Conservation (phyloP, 164 flowering plant species). For the Nymphaea thermarum region DNA sequence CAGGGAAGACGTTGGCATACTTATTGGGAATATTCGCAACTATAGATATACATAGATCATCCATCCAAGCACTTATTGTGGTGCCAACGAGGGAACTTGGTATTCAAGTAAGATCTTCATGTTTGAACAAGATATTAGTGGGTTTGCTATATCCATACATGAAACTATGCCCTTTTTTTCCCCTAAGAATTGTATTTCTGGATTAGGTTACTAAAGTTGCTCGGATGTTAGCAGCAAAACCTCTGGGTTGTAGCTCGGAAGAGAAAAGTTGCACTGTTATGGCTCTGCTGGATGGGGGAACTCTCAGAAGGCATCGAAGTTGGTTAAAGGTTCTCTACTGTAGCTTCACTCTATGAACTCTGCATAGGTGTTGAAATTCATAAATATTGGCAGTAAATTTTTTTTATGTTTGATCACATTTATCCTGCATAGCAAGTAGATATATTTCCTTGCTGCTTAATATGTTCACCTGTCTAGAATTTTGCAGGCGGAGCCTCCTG, state of each 20-base stretch:
- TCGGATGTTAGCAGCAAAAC: slow-evolving; percentile 56
- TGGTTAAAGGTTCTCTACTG: slow-evolving; percentile 64
- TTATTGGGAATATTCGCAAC: slow-evolving; percentile 60
- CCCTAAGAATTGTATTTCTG: neutral
- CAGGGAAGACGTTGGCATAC: slow-evolving; percentile 93
- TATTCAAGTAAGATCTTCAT: slow-evolving; percentile 53
- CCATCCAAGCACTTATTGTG: slow-evolving; percentile 80
- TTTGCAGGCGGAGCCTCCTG: slow-evolving; percentile 87
- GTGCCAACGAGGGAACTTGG: slow-evolving; percentile 97
- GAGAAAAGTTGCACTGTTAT: slow-evolving; percentile 51
- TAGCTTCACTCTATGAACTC: neutral
- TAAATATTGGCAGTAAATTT: neutral
- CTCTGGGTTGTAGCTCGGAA: slow-evolving; percentile 24
- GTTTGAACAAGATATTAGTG: neutral
- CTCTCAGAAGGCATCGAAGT: slow-evolving; percentile 71
- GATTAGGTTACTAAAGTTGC: slow-evolving; percentile 86
- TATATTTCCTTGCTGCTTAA: neutral
- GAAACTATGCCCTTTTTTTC: neutral
- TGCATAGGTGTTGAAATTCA: neutral
- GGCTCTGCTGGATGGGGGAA: slow-evolving; percentile 94
- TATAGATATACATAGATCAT: slow-evolving; percentile 42
- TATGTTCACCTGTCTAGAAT: neutral
- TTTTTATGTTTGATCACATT: neutral
- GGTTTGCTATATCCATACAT: neutral
- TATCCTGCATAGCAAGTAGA: neutral